Evolutionary conservation across 257 asterid genomes (phyloP).

Genomic region (Salvia rosmarinus): DNA sequence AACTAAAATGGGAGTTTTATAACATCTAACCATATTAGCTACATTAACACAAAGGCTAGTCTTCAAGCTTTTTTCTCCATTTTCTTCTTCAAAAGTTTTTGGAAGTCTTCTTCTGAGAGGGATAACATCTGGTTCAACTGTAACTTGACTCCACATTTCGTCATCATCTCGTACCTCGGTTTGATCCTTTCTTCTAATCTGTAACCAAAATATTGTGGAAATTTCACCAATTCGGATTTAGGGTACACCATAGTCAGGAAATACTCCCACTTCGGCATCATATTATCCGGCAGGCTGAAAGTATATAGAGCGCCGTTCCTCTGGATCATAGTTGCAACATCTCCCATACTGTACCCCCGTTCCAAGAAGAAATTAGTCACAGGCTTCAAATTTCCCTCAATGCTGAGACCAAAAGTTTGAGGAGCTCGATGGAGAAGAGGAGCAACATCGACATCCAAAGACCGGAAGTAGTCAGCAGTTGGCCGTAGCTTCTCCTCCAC

Average conservation of each 20-base stretch:
- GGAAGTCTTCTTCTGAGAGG: conserved; percentile 64
- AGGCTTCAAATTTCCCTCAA: conserved; percentile 85
- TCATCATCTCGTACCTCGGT: conserved; percentile 65
- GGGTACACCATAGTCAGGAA: conserved; percentile 74
- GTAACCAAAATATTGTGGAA: conserved; percentile 93
- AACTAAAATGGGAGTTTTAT: conserved; percentile 5
- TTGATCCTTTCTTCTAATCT: conserved; percentile 82
- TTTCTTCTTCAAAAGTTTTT: conserved; percentile 60
- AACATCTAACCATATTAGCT: conserved; percentile 17
- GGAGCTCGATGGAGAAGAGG: conserved; percentile 74
- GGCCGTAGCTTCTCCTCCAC: conserved; percentile 88
- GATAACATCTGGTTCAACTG: conserved; percentile 77
- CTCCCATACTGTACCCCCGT: conserved; percentile 64
- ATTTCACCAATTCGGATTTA: conserved; percentile 67
- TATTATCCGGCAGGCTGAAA: conserved; percentile 66
- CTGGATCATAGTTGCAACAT: conserved; percentile 69
- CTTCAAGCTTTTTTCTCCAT: conserved; percentile 47
- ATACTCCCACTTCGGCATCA: conserved; percentile 87
- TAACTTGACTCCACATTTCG: conserved; percentile 59
- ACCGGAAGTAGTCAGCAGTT: conserved; percentile 70
- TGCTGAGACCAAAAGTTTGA: conserved; percentile 91
- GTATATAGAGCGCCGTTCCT: conserved; percentile 83
- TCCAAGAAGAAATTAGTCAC: conserved; percentile 72
- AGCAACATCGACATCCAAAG: conserved; percentile 72
- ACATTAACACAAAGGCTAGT: conserved; percentile 27